Evolutionary conservation across 2,329 filamentous ascomycete genomes (phyloP), one percentile per base, ranked within the genome.

Genomic region (Fusarium sp.): DNA sequence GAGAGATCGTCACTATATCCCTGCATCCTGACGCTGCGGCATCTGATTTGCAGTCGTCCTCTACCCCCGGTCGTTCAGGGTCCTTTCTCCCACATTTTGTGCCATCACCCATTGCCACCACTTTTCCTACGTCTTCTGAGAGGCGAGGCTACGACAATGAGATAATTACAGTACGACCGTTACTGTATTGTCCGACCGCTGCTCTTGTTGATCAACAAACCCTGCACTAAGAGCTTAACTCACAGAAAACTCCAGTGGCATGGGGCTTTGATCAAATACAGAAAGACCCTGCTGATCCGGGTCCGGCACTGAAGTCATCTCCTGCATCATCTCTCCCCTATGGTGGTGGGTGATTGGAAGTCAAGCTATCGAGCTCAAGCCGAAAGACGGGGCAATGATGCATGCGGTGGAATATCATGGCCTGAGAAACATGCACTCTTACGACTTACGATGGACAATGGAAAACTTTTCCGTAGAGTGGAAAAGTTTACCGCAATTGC

Each of bases 211-310:
- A 65, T 65, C 61, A 65, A 52, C 36, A 49, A 60, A 33, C 40
- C 50, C 42, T 39, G 43, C 42, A 44, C 9, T 22, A 39, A 60
- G 51, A 51, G 45, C 67, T 63, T 56, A 55, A 69, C 52, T 66
- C 11, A 17, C 36, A 38, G 46, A 44, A 60, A 54, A 44, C 24
- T 38, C 45, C 34, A 60, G 40, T 34, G 33, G 39, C 26, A 62
- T 54, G 57, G 55, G 44, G 50, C 24, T 49, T 38, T 44, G 22
- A 21, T 57, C 60, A 34, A 43, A 58, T 43, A 46, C 39, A 65
- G 67, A 60, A 74, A 70, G 71, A 73, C 70, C 63, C 70, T 75
- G 73, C 50, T 70, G 73, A 75, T 75, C 73, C 47, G 44, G 65
- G 45, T 33, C 60, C 59, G 59, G 63, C 57, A 67, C 55, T 72